Percentiles rank a stretch among this genome's conserved stretches.
Evolutionary conservation across 2,329 filamentous ascomycete species (phyloP).

Genomic region (Didymella arachidicola): DNA sequence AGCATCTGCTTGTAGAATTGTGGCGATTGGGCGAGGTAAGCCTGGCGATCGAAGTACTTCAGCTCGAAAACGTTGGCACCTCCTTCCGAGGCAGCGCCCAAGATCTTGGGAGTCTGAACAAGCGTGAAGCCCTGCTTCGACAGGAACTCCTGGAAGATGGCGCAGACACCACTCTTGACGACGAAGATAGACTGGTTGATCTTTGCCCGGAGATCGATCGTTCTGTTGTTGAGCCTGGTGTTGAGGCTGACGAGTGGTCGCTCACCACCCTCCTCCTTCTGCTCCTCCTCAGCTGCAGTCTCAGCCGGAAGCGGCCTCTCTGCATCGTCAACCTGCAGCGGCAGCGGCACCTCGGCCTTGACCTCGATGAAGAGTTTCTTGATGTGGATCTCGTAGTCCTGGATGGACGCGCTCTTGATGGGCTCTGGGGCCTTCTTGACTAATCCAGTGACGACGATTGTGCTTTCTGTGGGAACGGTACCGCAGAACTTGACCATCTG

Average conservation of each 20-base stretch:
- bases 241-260: slow-evolving; percentile 79
- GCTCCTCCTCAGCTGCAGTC: slow-evolving; percentile 57
- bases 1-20: slow-evolving; percentile 91
- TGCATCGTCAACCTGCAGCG: slow-evolving; percentile 65
- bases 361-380: slow-evolving; percentile 82
- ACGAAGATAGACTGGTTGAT: slow-evolving; percentile 88
- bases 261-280: slow-evolving; percentile 62
- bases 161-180: slow-evolving; percentile 70
- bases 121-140: slow-evolving; percentile 76
- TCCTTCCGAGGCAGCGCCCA: slow-evolving; percentile 90
- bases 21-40: slow-evolving; percentile 80
- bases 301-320: slow-evolving; percentile 59
- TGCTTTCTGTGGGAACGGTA: slow-evolving; percentile 78
- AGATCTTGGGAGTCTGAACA: slow-evolving; percentile 89
- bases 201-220: slow-evolving; percentile 89
- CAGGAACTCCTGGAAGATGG: slow-evolving; percentile 82
- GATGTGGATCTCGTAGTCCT: slow-evolving; percentile 85
- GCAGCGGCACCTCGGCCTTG: slow-evolving; percentile 65
- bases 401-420: slow-evolving; percentile 85
- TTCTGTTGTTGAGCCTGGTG: slow-evolving; percentile 88
- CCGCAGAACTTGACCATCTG: slow-evolving; percentile 96
- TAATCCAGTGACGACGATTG: slow-evolving; percentile 79
- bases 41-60: slow-evolving; percentile 86
- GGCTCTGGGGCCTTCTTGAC: slow-evolving; percentile 85
- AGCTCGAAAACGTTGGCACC: slow-evolving; percentile 91